A percentile compares a stretch with the other conserved stretches of the same genome.
These are phyloP conservation scores for Pichia eremophila DNA, from an alignment of 805 yeast genomes.

Conservation along the genomic window DNA sequence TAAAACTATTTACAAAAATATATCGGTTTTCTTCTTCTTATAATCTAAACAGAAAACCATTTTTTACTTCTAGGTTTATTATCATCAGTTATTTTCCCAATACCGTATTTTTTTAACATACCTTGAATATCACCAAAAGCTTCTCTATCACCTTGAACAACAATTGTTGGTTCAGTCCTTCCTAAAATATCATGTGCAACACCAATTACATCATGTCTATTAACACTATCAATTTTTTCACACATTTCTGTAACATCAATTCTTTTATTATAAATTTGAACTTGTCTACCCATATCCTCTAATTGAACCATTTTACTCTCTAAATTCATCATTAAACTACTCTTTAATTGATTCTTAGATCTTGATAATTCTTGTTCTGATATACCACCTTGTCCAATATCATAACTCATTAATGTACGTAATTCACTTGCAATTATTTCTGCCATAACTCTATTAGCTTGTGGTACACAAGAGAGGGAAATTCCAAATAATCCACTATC, in stretches of 20 bases:
- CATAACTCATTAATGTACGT: conserved; percentile 32
- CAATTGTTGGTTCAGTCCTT: conserved; percentile 72
- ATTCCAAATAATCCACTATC: conserved; percentile 91
- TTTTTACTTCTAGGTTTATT: conserved; percentile 2
- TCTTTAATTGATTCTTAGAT: conserved; percentile 86
- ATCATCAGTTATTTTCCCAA: conserved; percentile 38
- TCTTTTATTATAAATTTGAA: conserved; percentile 71
- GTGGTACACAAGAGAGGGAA: conserved; percentile 74
- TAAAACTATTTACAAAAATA: background rate
- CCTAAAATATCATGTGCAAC: conserved; percentile 73
- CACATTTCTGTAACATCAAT: conserved; percentile 79
- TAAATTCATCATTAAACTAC: conserved; percentile 82
- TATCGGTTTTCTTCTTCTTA: background rate
- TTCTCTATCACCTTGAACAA: conserved; percentile 81
- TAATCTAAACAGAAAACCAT: conserved; percentile 2
- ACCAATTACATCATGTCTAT: conserved; percentile 55
- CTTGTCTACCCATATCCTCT: conserved; percentile 93
- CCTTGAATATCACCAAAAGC: conserved; percentile 75
- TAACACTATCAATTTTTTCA: conserved; percentile 56
- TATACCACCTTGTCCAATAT: conserved; percentile 48
- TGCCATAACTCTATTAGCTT: conserved; percentile 75
- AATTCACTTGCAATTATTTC: conserved; percentile 68
- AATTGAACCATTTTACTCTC: conserved; percentile 90
- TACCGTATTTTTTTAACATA: conserved; percentile 59
- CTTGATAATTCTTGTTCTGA: conserved; percentile 67